A percentile compares a stretch with the other conserved stretches of the same genome.
Evolutionary conservation across 2,329 filamentous ascomycete species (phyloP).

Genomic region (Colletotrichum neosansevieriae): DNA sequence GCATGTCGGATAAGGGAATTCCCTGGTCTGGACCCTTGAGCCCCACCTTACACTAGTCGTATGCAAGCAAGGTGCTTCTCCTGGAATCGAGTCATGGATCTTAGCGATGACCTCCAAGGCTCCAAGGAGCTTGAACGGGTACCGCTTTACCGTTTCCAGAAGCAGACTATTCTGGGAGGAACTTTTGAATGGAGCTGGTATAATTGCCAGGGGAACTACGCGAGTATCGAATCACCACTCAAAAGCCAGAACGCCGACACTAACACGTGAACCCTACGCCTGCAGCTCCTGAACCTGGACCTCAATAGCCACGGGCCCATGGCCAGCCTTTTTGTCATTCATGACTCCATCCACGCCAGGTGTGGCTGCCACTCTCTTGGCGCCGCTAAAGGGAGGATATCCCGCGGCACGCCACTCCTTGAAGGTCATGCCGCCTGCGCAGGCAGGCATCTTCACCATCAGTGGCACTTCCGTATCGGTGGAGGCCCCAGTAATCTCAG

Average conservation of each 20-base stretch:
- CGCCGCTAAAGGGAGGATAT: conserved; percentile 36
- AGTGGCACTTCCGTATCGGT: conserved; percentile 55
- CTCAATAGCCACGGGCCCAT: conserved; percentile 8
- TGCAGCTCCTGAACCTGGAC: conserved; percentile 34
- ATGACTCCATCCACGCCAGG: neutral
- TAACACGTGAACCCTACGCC: conserved; percentile 2
- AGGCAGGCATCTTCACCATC: conserved; percentile 56
- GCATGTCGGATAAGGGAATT: neutral
- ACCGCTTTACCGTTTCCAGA: too few species aligned
- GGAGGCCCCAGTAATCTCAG: conserved; percentile 48
- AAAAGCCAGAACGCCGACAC: conserved; percentile 8
- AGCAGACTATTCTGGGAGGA: too few species aligned
- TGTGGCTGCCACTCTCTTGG: conserved; percentile 20
- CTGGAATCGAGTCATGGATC: conserved; percentile 17
- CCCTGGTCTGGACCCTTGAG: conserved; percentile 1
- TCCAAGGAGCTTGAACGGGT: too few species aligned
- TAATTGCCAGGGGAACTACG: conserved; percentile 10
- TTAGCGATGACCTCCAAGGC: neutral
- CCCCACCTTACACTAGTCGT: neutral
- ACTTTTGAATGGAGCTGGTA: too few species aligned
- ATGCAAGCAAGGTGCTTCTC: neutral
- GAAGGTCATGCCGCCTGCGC: conserved; percentile 49
- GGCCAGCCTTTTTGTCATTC: conserved; percentile 11
- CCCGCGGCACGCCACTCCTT: conserved; percentile 48
- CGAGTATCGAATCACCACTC: neutral